These are phyloP conservation scores for Auriscalpium orientale DNA, from an alignment of 768 basidiomycete genomes.

Conservation along the genomic window DNA sequence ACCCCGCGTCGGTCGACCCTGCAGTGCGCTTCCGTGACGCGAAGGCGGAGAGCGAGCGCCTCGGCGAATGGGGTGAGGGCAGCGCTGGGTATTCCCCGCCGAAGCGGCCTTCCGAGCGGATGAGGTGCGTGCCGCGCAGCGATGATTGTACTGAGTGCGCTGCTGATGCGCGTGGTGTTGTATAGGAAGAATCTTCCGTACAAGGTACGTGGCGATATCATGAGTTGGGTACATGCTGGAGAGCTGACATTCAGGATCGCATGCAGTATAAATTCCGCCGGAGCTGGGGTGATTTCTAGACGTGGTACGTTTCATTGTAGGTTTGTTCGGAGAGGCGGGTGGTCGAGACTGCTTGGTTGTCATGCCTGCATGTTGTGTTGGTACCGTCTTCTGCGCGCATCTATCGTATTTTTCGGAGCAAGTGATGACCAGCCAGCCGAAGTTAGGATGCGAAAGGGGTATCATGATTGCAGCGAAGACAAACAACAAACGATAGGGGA, in stretches of 20 bases:
- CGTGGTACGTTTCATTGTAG: background rate
- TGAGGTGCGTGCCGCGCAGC: constrained; percentile 41
- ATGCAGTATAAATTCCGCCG: constrained; percentile 88
- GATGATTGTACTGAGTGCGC: background rate
- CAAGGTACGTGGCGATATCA: constrained; percentile 49
- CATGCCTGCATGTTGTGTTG: background rate
- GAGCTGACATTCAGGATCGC: constrained; percentile 46
- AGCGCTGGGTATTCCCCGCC: constrained; percentile 65
- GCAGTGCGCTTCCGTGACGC: constrained; percentile 51
- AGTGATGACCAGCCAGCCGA: too few relatives aligned
- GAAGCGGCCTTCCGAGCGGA: constrained; percentile 63
- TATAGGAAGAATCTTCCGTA: constrained; percentile 74
- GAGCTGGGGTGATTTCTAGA: constrained; percentile 81
- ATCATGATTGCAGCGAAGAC: too few relatives aligned
- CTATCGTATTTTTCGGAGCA: too few relatives aligned
- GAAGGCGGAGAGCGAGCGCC: constrained; percentile 39
- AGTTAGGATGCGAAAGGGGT: too few relatives aligned
- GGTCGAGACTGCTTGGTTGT: background rate
- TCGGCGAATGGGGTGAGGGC: constrained; percentile 68
- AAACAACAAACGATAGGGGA: too few relatives aligned
- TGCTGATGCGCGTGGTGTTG: background rate
- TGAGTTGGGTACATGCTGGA: constrained; percentile 15
- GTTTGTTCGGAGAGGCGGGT: background rate
- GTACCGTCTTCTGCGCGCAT: too few relatives aligned
- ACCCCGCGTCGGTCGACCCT: constrained; percentile 69